A percentile compares a stretch with the other conserved stretches of the same genome.
These are phyloP conservation scores for Megacollybia marginata DNA, from an alignment of 768 basidiomycete genomes.

Conservation along the genomic window DNA sequence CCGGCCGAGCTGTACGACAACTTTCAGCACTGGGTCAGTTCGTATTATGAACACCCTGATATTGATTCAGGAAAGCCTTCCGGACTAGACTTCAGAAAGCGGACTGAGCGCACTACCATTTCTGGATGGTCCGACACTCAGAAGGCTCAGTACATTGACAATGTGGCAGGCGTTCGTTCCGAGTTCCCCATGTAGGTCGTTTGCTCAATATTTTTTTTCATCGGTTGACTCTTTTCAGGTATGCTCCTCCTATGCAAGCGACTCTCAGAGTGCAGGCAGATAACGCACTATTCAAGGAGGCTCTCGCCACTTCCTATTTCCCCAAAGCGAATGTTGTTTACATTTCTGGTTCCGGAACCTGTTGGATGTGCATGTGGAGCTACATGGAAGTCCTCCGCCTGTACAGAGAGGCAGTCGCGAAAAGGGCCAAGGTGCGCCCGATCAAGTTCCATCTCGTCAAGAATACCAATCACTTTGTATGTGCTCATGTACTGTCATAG, in stretches of 20 bases:
- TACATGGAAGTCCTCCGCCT: constrained; percentile 9
- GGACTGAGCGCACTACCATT: constrained; percentile 1
- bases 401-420: constrained; percentile 10
- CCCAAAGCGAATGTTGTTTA: constrained; percentile 15
- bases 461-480: constrained; percentile 28
- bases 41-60: constrained; percentile 20
- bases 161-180: constrained; percentile 8
- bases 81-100: constrained; percentile 13
- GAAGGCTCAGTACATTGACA: constrained; percentile 10
- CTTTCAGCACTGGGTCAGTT: constrained; percentile 21
- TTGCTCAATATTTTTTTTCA: not conserved
- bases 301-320: constrained; percentile 5
- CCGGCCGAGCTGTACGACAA: constrained; percentile 12
- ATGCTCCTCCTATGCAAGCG: constrained; percentile 13
- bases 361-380: constrained; percentile 19
- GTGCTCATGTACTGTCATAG: constrained; percentile 3
- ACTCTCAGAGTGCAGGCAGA: constrained; percentile 11
- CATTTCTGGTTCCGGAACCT: constrained; percentile 13
- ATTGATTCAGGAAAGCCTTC: constrained; percentile 4
- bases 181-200: constrained; percentile 7
- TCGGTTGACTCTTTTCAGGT: constrained; percentile 6
- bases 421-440: constrained; percentile 14
- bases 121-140: constrained; percentile 15
- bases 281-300: constrained; percentile 13
- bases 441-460: constrained; percentile 17